Percentiles rank a stretch among this genome's conserved stretches.
These are phyloP conservation scores for Elasticomyces elasticus DNA, from an alignment of 495 filamentous ascomycete genomes.

Conservation along the genomic window DNA sequence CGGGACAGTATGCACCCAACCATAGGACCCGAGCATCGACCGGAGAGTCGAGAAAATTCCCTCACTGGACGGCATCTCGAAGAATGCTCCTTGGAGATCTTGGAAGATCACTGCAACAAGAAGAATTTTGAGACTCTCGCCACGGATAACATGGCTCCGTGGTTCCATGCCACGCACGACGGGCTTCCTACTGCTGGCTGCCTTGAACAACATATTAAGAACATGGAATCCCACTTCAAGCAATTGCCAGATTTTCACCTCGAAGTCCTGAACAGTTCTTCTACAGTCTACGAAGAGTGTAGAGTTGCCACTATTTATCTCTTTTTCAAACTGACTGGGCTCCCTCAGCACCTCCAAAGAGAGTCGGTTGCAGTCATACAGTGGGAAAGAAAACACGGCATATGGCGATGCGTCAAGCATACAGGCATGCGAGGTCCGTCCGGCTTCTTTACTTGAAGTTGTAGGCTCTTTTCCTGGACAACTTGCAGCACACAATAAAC, in stretches of 20 bases:
- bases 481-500: too few relatives aligned
- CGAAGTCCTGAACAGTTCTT: constrained; percentile 1
- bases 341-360: not conserved
- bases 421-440: constrained; percentile 5
- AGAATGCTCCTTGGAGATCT: not conserved
- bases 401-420: constrained; percentile 8
- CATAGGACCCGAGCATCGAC: too few relatives aligned
- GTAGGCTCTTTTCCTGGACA: not conserved
- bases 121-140: not conserved
- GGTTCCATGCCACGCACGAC: not conserved
- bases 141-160: not conserved
- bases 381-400: constrained; percentile 6
- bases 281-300: constrained; percentile 1
- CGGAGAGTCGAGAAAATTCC: too few relatives aligned
- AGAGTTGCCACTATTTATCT: constrained; percentile 4
- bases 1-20: too few relatives aligned
- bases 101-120: not conserved
- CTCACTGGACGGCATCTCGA: not conserved
- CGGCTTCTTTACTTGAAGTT: not conserved
- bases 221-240: not conserved
- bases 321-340: not conserved
- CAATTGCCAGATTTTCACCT: not conserved
- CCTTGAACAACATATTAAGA: not conserved
- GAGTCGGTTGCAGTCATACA: constrained; percentile 8
- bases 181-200: not conserved